These are phyloP conservation scores for Hyaloperonospora arabidopsidis DNA, from an alignment of 352 stramenopile species.

Conservation along the genomic window DNA sequence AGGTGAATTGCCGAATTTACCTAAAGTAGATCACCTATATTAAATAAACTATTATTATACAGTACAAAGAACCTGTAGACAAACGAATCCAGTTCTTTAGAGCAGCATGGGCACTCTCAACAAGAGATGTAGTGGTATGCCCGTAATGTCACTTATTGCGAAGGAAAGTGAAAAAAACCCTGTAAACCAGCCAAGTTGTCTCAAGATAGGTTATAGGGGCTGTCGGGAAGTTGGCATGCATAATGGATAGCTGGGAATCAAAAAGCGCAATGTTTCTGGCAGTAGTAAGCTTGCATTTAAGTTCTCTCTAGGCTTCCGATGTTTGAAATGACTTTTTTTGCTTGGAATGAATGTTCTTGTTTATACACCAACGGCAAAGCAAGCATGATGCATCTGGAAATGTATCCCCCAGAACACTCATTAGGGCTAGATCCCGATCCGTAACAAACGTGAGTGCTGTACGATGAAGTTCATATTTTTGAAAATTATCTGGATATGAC, in stretches of 20 bases:
- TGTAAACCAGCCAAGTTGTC: background rate
- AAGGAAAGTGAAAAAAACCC: background rate
- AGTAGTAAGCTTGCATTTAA: background rate
- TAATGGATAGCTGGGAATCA: too few relatives aligned
- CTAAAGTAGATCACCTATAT: background rate
- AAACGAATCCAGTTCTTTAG: background rate
- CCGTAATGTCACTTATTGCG: background rate
- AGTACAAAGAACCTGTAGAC: too few relatives aligned
- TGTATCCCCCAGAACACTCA: too few relatives aligned
- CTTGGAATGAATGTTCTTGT: background rate
- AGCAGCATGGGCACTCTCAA: background rate
- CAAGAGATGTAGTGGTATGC: background rate
- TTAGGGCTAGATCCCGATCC: too few relatives aligned
- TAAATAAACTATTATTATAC: too few relatives aligned
- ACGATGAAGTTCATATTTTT: background rate
- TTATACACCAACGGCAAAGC: background rate
- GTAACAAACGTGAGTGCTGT: background rate
- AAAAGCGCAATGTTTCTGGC: background rate
- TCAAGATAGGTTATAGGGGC: too few relatives aligned
- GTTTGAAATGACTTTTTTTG: background rate
- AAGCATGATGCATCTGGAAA: background rate
- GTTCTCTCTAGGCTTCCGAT: background rate
- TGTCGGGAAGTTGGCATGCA: too few relatives aligned
- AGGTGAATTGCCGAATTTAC: background rate
- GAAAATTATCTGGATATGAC: background rate